Evolutionary conservation across 2,329 filamentous ascomycete species (phyloP).

Genomic region (Calonectria multiphialidica): DNA sequence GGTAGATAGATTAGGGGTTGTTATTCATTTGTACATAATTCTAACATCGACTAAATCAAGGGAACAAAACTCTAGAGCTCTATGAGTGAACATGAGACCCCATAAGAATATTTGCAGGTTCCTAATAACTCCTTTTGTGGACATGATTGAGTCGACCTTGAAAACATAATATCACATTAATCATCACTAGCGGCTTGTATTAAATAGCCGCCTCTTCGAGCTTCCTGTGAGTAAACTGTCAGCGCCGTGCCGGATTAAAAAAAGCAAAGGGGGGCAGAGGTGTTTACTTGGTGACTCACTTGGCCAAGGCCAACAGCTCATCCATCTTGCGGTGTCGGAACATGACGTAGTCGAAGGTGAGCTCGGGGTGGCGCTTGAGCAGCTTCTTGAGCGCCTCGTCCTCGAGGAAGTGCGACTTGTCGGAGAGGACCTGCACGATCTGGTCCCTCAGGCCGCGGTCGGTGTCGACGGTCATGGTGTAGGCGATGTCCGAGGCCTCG

Average conservation of each 20-base stretch:
- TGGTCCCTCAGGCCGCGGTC: constrained; percentile 12
- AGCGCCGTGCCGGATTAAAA: not conserved
- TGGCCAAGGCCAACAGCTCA: not conserved
- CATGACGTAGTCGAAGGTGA: constrained; percentile 18
- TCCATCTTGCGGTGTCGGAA: not conserved
- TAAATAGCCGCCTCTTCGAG: not conserved
- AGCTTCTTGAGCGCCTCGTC: constrained; percentile 21
- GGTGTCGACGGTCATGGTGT: constrained; percentile 14
- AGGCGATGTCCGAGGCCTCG: constrained; percentile 15
- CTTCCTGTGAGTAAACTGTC: not conserved
- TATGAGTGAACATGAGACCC: constrained; percentile 34
- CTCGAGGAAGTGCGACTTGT: constrained; percentile 10
- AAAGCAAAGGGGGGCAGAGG: not conserved
- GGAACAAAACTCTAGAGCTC: constrained; percentile 17
- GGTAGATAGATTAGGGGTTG: not conserved
- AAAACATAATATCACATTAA: constrained; percentile 2
- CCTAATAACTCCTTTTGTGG: constrained; percentile 12
- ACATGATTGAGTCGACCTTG: not conserved
- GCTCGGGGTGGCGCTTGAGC: constrained; percentile 14
- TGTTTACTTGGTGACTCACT: not conserved
- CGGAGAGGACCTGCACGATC: constrained; percentile 8
- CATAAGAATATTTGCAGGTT: constrained; percentile 21
- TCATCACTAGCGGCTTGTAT: not conserved
- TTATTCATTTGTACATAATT: constrained; percentile 33
- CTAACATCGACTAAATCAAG: not conserved